Percentiles rank a stretch among this genome's conserved stretches.
phyloP scores from a whole-genome alignment of 176 grass and related monocot genomes.

The Bothriochloa decipiens region DNA sequence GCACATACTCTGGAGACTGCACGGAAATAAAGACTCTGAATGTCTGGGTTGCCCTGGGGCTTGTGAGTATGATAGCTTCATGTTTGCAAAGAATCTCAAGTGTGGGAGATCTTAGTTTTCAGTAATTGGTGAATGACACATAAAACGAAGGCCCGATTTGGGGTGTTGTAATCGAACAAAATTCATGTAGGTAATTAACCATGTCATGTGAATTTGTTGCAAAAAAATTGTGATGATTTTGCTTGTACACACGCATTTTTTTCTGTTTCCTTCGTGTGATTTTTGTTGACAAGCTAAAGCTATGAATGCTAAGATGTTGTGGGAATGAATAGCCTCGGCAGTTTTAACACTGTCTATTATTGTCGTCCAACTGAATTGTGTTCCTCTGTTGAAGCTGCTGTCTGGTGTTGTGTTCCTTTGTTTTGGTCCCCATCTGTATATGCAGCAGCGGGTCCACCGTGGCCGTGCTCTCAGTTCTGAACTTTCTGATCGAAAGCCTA shows the following conservation, averaged over 20 bases:
- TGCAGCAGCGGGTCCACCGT: too few species aligned
- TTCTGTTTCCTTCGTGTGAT: background rate
- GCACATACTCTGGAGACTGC: background rate
- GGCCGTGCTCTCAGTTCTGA: too few species aligned
- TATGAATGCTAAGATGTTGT: background rate
- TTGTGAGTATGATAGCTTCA: background rate
- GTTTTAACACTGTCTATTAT: too few species aligned
- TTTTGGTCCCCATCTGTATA: too few species aligned
- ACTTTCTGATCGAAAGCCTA: too few species aligned
- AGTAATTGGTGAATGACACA: background rate
- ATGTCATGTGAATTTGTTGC: background rate
- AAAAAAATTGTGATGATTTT: background rate
- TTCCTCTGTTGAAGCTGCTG: too few species aligned
- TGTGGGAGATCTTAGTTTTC: background rate
- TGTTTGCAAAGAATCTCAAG: background rate
- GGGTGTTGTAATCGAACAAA: background rate
- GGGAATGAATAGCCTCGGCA: background rate
- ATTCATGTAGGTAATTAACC: background rate
- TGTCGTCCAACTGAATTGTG: too few species aligned
- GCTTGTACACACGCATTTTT: background rate
- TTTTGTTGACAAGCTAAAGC: background rate
- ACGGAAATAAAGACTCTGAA: background rate
- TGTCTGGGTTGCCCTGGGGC: background rate
- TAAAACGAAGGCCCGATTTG: background rate
- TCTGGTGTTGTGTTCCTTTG: too few species aligned